A percentile compares a stretch with the other conserved stretches of the same genome.
phyloP scores from a whole-genome alignment of 805 yeast species.

The Pichia ethanolica region DNA sequence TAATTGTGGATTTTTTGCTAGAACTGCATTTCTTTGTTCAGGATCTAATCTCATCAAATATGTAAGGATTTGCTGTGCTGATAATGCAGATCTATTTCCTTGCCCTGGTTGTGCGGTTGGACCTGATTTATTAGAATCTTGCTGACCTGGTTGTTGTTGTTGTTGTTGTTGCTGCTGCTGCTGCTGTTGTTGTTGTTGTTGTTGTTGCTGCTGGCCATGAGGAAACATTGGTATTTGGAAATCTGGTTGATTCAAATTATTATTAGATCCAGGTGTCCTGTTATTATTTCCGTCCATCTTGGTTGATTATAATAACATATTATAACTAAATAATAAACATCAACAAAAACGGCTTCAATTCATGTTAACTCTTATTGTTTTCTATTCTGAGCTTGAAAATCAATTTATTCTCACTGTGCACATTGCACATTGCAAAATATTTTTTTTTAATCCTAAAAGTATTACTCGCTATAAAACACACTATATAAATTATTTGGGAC shows the following conservation, averaged over 20 bases:
- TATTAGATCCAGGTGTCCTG: neutral
- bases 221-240: neutral
- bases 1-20: slow-evolving; percentile 29
- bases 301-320: too few relatives aligned
- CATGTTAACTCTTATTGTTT: too few relatives aligned
- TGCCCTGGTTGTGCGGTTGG: neutral
- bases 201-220: neutral
- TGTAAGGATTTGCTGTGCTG: slow-evolving; percentile 25
- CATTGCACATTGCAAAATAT: too few relatives aligned
- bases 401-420: too few relatives aligned
- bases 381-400: too few relatives aligned
- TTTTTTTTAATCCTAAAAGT: too few relatives aligned
- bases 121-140: neutral
- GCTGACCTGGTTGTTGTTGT: neutral
- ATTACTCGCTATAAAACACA: too few relatives aligned
- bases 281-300: neutral
- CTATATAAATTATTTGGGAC: too few relatives aligned
- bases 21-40: slow-evolving; percentile 26
- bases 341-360: too few relatives aligned
- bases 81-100: slow-evolving; percentile 14
- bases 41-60: slow-evolving; percentile 31
- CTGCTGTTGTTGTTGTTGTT: neutral
- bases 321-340: too few relatives aligned
- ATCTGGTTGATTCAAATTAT: neutral
- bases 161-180: neutral